Conservation (phyloP, 495 filamentous ascomycete genomes). For the Mytilinidion resinicola region DNA sequence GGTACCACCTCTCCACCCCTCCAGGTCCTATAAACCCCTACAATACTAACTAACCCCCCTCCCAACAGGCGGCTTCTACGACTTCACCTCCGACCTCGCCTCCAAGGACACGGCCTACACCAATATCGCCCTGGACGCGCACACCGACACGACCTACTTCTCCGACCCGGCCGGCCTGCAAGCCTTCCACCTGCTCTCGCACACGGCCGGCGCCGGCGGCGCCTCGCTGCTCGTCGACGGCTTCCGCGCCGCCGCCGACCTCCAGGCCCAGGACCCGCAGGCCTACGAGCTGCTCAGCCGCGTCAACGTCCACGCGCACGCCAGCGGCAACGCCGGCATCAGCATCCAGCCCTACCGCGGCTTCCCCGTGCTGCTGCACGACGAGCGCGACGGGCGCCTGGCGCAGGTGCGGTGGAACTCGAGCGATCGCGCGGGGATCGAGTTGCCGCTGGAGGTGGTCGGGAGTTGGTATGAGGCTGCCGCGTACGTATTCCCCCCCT, state of each 20-base stretch:
- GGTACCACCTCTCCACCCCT: constrained; percentile 50
- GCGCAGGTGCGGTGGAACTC: constrained; percentile 86
- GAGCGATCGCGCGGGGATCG: constrained; percentile 66
- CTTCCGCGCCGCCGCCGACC: constrained; percentile 57
- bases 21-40: background rate
- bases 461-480: constrained; percentile 72
- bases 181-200: constrained; percentile 81
- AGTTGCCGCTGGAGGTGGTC: constrained; percentile 34
- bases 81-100: constrained; percentile 82
- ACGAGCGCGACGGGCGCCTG: constrained; percentile 39
- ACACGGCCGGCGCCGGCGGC: constrained; percentile 61
- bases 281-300: constrained; percentile 49
- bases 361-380: constrained; percentile 63
- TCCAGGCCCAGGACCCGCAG: constrained; percentile 44
- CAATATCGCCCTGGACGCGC: constrained; percentile 62
- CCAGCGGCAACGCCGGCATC: constrained; percentile 76
- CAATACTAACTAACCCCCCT: constrained; percentile 31
- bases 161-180: constrained; percentile 84
- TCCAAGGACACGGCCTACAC: constrained; percentile 94
- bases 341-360: constrained; percentile 61
- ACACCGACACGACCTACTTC: constrained; percentile 95
- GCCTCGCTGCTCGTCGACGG: constrained; percentile 76
- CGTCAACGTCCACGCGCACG: constrained; percentile 60
- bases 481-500: constrained; percentile 17
- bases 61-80: constrained; percentile 79